Evolutionary conservation across 1,284 basidiomycete genomes (phyloP).

Genomic region (Afroboletus lepidellus): DNA sequence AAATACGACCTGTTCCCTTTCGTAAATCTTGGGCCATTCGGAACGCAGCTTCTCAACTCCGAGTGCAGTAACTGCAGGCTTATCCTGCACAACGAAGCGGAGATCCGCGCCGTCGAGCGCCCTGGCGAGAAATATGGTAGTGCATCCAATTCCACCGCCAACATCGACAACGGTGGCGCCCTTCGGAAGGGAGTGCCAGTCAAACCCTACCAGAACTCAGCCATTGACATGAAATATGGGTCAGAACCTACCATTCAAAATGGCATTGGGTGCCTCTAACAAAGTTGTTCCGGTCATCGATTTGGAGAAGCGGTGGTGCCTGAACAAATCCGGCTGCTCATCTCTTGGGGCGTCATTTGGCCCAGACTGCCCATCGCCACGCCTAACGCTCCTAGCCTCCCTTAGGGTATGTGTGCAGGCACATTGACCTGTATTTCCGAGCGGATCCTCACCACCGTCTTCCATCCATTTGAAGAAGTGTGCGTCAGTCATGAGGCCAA

Average conservation of each 20-base stretch:
- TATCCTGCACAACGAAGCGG: constrained; percentile 67
- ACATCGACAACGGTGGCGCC: constrained; percentile 68
- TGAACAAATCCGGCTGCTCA: constrained; percentile 35
- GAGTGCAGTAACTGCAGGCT: constrained; percentile 59
- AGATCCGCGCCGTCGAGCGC: constrained; percentile 39
- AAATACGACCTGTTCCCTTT: constrained; percentile 55
- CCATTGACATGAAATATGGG: not conserved
- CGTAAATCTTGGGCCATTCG: constrained; percentile 59
- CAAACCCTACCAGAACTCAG: constrained; percentile 48
- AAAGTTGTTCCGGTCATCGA: constrained; percentile 67
- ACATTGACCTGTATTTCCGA: constrained; percentile 22
- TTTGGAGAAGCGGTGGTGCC: constrained; percentile 64
- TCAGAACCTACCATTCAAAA: constrained; percentile 46
- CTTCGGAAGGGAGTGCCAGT: constrained; percentile 56
- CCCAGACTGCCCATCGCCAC: not conserved
- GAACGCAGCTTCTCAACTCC: constrained; percentile 62
- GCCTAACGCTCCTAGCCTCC: not conserved
- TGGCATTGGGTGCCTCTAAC: constrained; percentile 62
- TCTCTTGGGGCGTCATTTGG: not conserved
- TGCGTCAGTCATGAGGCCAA: constrained; percentile 47
- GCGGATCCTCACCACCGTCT: constrained; percentile 37
- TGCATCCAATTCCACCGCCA: constrained; percentile 75
- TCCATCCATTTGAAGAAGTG: constrained; percentile 60
- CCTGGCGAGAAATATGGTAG: constrained; percentile 62
- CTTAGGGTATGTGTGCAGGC: constrained; percentile 6